phyloP scores from a whole-genome alignment of 2,329 filamentous ascomycete genomes.

The Pyrenochaeta sp. region DNA sequence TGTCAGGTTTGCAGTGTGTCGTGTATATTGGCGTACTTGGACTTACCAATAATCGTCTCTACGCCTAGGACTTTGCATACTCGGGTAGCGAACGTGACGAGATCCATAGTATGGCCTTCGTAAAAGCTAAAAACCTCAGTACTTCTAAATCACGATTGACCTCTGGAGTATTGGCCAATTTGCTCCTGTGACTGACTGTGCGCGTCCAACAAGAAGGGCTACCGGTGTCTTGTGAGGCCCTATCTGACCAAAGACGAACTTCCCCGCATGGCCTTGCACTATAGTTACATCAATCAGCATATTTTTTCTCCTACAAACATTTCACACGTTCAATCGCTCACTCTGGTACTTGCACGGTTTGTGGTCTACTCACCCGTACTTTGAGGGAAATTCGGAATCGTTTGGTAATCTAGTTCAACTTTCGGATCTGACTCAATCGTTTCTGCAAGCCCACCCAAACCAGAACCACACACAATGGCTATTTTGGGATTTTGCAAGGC shows the following conservation, averaged over 20 bases:
- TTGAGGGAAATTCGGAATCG: conserved; percentile 68
- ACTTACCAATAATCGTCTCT: conserved; percentile 65
- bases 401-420: conserved; percentile 64
- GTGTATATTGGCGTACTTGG: not conserved
- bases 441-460: conserved; percentile 67
- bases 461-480: conserved; percentile 72
- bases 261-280: conserved; percentile 67
- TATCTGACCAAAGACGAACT: conserved; percentile 70
- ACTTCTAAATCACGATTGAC: not conserved
- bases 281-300: conserved; percentile 45
- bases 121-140: conserved; percentile 64
- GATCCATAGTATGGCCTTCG: conserved; percentile 70
- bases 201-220: conserved; percentile 70
- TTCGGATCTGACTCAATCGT: conserved; percentile 61
- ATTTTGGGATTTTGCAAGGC: conserved; percentile 63
- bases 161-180: not conserved
- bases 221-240: conserved; percentile 62
- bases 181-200: conserved; percentile 62
- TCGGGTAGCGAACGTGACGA: conserved; percentile 70
- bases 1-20: conserved; percentile 18
- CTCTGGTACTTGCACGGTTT: conserved; percentile 25
- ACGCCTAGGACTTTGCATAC: conserved; percentile 70
- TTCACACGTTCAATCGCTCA: not conserved
- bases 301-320: no score
- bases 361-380: conserved; percentile 66